Evolutionary conservation across 169 alveolate genomes (phyloP).

Genomic region (Cryptosporidium bovis): DNA sequence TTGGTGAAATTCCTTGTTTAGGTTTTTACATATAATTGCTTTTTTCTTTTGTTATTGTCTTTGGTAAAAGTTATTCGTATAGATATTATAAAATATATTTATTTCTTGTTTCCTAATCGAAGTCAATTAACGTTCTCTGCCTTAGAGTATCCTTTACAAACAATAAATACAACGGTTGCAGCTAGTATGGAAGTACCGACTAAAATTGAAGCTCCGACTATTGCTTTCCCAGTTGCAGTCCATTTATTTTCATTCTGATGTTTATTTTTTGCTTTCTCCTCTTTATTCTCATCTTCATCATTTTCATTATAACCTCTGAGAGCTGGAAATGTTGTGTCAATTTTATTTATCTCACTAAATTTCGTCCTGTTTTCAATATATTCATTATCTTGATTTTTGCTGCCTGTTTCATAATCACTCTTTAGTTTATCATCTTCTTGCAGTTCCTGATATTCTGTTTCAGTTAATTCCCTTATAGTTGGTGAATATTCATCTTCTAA

Average conservation of each 20-base stretch:
- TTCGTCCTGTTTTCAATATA: background rate
- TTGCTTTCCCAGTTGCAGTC: slow-evolving; percentile 56
- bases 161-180: slow-evolving; percentile 64
- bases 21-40: background rate
- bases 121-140: background rate
- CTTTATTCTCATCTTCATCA: slow-evolving; percentile 5
- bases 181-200: slow-evolving; percentile 70
- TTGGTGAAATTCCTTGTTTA: too few relatives aligned
- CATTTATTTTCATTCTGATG: slow-evolving; percentile 13
- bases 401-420: background rate
- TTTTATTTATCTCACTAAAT: background rate
- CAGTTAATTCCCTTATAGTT: slow-evolving; percentile 3
- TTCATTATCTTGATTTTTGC: background rate
- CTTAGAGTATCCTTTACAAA: slow-evolving; percentile 56
- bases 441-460: slow-evolving; percentile 6
- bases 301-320: slow-evolving; percentile 37
- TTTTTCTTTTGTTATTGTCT: background rate
- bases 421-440: slow-evolving; percentile 5
- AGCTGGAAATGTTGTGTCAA: slow-evolving; percentile 5
- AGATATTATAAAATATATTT: too few relatives aligned
- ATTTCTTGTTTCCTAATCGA: too few relatives aligned
- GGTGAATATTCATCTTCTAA: background rate
- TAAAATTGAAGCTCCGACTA: slow-evolving; percentile 60
- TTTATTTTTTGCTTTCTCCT: background rate
- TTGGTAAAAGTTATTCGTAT: background rate